Base-by-base conservation (phyloP, 257 asterid genomes). In the Ligustrum vulgare region DNA sequence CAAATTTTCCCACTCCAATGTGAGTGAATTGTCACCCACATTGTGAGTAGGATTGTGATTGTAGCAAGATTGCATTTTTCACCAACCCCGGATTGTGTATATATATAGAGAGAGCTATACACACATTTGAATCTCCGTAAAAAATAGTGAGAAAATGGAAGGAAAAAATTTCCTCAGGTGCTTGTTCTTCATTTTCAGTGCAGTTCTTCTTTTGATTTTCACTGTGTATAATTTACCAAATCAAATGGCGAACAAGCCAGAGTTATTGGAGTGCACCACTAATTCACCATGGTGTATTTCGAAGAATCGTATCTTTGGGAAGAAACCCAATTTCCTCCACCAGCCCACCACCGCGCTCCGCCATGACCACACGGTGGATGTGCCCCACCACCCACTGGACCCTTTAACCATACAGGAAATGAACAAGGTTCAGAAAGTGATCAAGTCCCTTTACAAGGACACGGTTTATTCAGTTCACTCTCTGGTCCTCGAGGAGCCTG, bases 341-440 rank as follows among this genome's bases (percentile, higher is more conserved):
- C 82, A 84, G 6, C 6, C 77, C 71, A 5, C 81, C 77, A 68
- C 70, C 12, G 0, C 37, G 0, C 67, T 20, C 72, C 28, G 1
- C 64, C 80, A 67, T 13, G 80, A 80, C 82, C 89, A 81, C 82
- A 39, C 86, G 15, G 6, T 58, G 7, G 79, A 77, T 15, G 78
- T 49, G 63, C 93, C 97, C 18, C 82, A 63, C 63, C 94, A 93
- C 84, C 96, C 97, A 0, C 84, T 93, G 0, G 98, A 93, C 76
- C 98, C 97, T 10, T 84, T 93, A 41, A 89, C 97, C 23, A 25
- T 83, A 35, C 67, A 39, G 67, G 98, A 93, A 82, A 83, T 93
- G 80, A 80, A 72, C 79, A 70, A 69, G 8, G 94, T 84, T 12
- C 71, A 85, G 22, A 13, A 62, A 31, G 84, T 78, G 6, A 70